Conservation (phyloP, 192 early-diverging fungal genomes). For the Backusella sp. region DNA sequence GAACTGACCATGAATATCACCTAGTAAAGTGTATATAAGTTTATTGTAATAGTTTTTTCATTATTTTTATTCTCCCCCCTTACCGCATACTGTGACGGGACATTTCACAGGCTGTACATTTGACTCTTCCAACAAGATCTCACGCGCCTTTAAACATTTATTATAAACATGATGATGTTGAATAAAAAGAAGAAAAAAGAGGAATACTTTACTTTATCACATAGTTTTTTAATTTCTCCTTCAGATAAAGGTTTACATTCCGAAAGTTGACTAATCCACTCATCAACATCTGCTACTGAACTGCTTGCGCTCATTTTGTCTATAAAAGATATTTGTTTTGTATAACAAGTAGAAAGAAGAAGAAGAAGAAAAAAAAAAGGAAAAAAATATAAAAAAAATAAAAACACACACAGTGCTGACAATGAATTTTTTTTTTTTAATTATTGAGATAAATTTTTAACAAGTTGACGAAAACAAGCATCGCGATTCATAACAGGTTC, state of each 20-base stretch:
- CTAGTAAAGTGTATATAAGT: not conserved
- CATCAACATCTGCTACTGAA: constrained; percentile 87
- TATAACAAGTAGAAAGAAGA: too few relatives aligned
- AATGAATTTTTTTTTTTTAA: too few relatives aligned
- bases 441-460: not conserved
- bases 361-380: too few relatives aligned
- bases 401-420: too few relatives aligned
- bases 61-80: not conserved
- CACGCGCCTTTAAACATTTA: constrained; percentile 71
- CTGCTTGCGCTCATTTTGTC: constrained; percentile 35
- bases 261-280: constrained; percentile 87
- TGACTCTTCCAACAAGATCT: constrained; percentile 93
- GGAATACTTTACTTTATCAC: constrained; percentile 81
- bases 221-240: constrained; percentile 91
- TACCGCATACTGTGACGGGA: constrained; percentile 97
- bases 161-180: not conserved
- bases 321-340: not conserved
- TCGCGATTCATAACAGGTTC: not conserved
- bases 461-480: not conserved
- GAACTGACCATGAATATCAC: constrained; percentile 99
- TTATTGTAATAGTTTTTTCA: not conserved
- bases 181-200: not conserved
- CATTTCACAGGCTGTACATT: constrained; percentile 98
- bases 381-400: too few relatives aligned
- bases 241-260: constrained; percentile 96